A percentile compares a stretch with the other conserved stretches of the same genome.
Evolutionary conservation across 1,139 yeast species (phyloP).

Genomic region (Candida tetrigidarum): DNA sequence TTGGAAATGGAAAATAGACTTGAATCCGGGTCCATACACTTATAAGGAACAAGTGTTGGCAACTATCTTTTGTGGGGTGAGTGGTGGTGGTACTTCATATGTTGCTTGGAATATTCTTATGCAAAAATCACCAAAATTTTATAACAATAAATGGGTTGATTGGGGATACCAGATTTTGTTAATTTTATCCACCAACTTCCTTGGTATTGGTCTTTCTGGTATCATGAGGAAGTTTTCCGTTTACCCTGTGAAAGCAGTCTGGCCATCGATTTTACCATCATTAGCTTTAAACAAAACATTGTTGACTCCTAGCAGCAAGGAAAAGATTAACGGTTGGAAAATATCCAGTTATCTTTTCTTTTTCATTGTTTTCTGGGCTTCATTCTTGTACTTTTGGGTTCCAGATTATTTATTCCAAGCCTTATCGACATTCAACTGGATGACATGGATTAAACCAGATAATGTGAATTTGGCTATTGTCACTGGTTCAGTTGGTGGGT

Average conservation of each 20-base stretch:
- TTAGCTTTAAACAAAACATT: slow-evolving; percentile 60
- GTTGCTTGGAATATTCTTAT: slow-evolving; percentile 23
- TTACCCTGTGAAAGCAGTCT: slow-evolving; percentile 57
- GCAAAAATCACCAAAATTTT: slow-evolving; percentile 22
- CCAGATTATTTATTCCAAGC: slow-evolving; percentile 39
- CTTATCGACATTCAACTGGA: slow-evolving; percentile 38
- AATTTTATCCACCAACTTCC: slow-evolving; percentile 54
- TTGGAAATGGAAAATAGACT: slow-evolving; percentile 18
- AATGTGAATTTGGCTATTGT: slow-evolving; percentile 51
- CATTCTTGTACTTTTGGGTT: slow-evolving; percentile 39
- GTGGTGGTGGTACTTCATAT: slow-evolving; percentile 25
- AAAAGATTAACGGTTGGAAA: slow-evolving; percentile 42
- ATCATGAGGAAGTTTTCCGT: slow-evolving; percentile 57
- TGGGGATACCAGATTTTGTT: slow-evolving; percentile 54
- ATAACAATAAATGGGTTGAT: slow-evolving; percentile 42
- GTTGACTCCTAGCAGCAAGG: slow-evolving; percentile 44
- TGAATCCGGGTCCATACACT: slow-evolving; percentile 34
- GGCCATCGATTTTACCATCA: slow-evolving; percentile 61
- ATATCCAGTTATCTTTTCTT: slow-evolving; percentile 37
- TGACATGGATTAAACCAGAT: slow-evolving; percentile 40
- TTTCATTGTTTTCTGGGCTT: slow-evolving; percentile 24
- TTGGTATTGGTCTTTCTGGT: slow-evolving; percentile 70
- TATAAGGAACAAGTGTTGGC: slow-evolving; percentile 32
- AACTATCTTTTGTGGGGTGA: slow-evolving; percentile 25
- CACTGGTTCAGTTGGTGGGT: slow-evolving; percentile 57